These are phyloP conservation scores for Phtheirospermum japonicum DNA, from an alignment of 257 asterid species.

Conservation along the genomic window DNA sequence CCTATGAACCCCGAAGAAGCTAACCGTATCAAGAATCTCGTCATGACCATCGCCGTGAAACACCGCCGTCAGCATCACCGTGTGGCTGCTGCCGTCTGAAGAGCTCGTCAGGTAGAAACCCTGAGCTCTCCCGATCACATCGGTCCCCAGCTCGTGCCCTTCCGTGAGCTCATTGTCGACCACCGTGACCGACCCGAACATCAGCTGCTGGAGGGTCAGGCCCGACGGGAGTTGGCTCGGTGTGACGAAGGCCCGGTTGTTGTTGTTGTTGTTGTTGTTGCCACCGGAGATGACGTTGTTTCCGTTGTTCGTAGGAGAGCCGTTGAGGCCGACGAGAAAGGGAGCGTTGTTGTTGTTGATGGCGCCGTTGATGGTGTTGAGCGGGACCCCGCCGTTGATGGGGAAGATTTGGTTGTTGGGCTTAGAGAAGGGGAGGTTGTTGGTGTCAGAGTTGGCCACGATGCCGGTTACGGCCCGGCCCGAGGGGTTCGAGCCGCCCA, in stretches of 20 bases:
- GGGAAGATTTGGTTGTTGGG: conserved; percentile 73
- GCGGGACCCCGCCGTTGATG: conserved; percentile 82
- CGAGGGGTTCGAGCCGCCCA: conserved; percentile 82
- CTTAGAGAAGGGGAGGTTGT: conserved; percentile 77
- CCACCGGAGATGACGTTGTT: too few relatives aligned
- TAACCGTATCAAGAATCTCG: conserved; percentile 5
- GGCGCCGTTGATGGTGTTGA: conserved; percentile 62
- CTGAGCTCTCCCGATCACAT: conserved; percentile 68
- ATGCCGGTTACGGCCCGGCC: conserved; percentile 81
- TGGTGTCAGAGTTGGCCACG: conserved; percentile 58
- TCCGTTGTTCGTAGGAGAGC: conserved; percentile 48
- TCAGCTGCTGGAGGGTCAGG: conserved; percentile 71
- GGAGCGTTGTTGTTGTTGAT: conserved; percentile 86
- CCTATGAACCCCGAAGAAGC: conserved; percentile 88
- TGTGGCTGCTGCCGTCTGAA: conserved; percentile 39
- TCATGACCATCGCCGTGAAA: too few relatives aligned
- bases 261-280: conserved; percentile 11
- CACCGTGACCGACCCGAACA: conserved; percentile 85
- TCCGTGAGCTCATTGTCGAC: conserved; percentile 78
- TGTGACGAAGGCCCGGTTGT: conserved; percentile 70
- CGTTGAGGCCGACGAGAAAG: conserved; percentile 73
- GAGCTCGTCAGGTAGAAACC: conserved; percentile 88
- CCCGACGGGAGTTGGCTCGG: conserved; percentile 78
- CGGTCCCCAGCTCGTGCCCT: conserved; percentile 72
- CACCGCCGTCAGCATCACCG: too few relatives aligned